Evolutionary conservation across 2,329 filamentous ascomycete genomes (phyloP).

Genomic region (Annulohypoxylon truncatum): DNA sequence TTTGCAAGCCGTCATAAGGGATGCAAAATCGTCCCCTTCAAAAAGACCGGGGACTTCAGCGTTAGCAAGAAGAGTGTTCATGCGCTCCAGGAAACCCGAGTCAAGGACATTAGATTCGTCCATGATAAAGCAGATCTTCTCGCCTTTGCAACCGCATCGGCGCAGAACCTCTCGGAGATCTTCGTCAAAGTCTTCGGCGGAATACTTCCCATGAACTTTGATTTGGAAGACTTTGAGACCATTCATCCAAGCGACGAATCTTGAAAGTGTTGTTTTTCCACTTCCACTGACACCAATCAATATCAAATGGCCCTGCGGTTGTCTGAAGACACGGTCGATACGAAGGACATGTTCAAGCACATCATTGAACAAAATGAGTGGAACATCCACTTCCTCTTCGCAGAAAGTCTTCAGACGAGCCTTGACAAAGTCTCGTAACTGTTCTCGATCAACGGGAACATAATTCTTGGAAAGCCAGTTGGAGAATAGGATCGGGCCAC

Average conservation of each 20-base stretch:
- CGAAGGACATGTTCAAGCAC: slow-evolving; percentile 97
- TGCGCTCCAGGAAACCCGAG: slow-evolving; percentile 97
- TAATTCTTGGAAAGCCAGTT: slow-evolving; percentile 99
- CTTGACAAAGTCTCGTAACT: slow-evolving; percentile 96
- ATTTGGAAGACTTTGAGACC: slow-evolving; percentile 99
- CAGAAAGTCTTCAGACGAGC: slow-evolving; percentile 97
- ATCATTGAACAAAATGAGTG: slow-evolving; percentile 98
- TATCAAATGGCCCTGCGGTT: slow-evolving; percentile 97
- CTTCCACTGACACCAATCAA: slow-evolving; percentile 98
- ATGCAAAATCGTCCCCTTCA: slow-evolving; percentile 97
- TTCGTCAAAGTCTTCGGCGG: slow-evolving; percentile 97
- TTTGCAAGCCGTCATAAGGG: slow-evolving; percentile 99
- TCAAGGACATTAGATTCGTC: slow-evolving; percentile 98
- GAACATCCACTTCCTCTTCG: slow-evolving; percentile 98
- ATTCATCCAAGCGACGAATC: slow-evolving; percentile 99
- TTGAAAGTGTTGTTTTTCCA: slow-evolving; percentile 97
- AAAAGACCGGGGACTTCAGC: slow-evolving; percentile 99
- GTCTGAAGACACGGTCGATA: slow-evolving; percentile 98
- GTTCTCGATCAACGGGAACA: slow-evolving; percentile 93
- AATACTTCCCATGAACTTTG: slow-evolving; percentile 99
- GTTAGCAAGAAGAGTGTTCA: slow-evolving; percentile 98
- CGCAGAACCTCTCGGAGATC: slow-evolving; percentile 94
- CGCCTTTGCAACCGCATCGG: slow-evolving; percentile 94
- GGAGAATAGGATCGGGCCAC: slow-evolving; percentile 95
- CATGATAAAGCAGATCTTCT: slow-evolving; percentile 99